Base-by-base conservation (phyloP, 768 basidiomycete genomes). In the Chalciporus chontae region DNA sequence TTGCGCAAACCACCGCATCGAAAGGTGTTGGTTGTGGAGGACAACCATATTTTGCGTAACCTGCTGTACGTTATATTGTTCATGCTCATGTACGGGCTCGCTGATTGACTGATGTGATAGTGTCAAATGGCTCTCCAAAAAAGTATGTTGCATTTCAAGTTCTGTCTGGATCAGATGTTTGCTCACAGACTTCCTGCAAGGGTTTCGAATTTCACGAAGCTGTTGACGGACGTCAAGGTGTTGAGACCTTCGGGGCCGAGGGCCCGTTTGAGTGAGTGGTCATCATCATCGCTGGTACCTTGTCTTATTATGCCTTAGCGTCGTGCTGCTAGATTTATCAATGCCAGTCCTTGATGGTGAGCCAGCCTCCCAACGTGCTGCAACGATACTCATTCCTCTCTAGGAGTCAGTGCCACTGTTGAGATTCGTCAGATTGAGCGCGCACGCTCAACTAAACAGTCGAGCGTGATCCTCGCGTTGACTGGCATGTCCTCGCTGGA, bases 401-500 rank as follows among this genome's bases (percentile, higher is more conserved):
- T 49, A 90, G 87, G 91, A 19, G 78, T 94, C 45, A 84, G 85
- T 15, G 94, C 94, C 7, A 92, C 93, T 0, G 72, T 76, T 8
- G 83, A 87, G 62, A 94, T 97, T 51, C 86, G 93, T 19, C 73
- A 77, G 47, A 77, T 93, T 32, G 92, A 95, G 65, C 71, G 68
- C 27, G 60, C 60, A 34, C 72, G 72, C 40, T 69, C 47, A 21
- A 56, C 39, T 32, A 58, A 56, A 31, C 58, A 58, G 31, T 62
- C 65, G 34, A 69, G 79, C 17, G 77, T 83, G 50, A 94, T 96
- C 45, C 73, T 96, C 40, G 94, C 94, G 4, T 71, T 97, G 50
- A 96, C 94, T 1, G 94, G 94, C 18, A 87, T 92, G 83, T 94
- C 94, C 15, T 91, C 94, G 8, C 69, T 89, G 5, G 94, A 96